Conservation (phyloP, 192 early-diverging fungal genomes). For the Linderina pennispora region DNA sequence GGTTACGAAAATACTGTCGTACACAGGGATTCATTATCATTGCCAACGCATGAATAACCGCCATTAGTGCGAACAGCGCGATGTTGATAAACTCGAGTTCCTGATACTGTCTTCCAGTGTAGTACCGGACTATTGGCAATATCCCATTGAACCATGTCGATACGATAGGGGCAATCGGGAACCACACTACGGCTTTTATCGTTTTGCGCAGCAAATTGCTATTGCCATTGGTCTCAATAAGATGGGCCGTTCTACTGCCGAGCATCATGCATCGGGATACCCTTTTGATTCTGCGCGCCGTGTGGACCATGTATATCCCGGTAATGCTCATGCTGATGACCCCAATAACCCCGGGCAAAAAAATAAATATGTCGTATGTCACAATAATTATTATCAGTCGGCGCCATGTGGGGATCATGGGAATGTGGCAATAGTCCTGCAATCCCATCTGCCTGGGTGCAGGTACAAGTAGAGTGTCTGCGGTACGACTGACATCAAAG, state of each 20-base stretch:
- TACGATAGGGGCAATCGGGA: slow-evolving; percentile 31
- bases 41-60: slow-evolving; percentile 22
- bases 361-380: slow-evolving; percentile 13
- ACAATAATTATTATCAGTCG: slow-evolving; percentile 9
- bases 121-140: slow-evolving; percentile 14
- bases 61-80: slow-evolving; percentile 22
- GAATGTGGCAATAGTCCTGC: slow-evolving; percentile 6
- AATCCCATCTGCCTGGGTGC: neutral
- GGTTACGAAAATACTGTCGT: no score
- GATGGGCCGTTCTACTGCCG: no score
- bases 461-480: slow-evolving; percentile 6
- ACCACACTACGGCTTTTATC: slow-evolving; percentile 24
- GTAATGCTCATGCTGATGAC: slow-evolving; percentile 11
- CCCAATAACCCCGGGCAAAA: slow-evolving; percentile 23
- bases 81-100: slow-evolving; percentile 23
- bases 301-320: slow-evolving; percentile 9
- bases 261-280: slow-evolving; percentile 3
- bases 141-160: slow-evolving; percentile 31
- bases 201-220: slow-evolving; percentile 17
- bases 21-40: no score
- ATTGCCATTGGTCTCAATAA: neutral
- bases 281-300: slow-evolving; percentile 7
- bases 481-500: slow-evolving; percentile 9
- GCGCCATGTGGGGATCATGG: neutral
- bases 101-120: slow-evolving; percentile 9